Percentiles rank a stretch among this genome's conserved stretches.
phyloP scores from a whole-genome alignment of 1,139 yeast species.

The Saccharomycopsis hybrid region DNA sequence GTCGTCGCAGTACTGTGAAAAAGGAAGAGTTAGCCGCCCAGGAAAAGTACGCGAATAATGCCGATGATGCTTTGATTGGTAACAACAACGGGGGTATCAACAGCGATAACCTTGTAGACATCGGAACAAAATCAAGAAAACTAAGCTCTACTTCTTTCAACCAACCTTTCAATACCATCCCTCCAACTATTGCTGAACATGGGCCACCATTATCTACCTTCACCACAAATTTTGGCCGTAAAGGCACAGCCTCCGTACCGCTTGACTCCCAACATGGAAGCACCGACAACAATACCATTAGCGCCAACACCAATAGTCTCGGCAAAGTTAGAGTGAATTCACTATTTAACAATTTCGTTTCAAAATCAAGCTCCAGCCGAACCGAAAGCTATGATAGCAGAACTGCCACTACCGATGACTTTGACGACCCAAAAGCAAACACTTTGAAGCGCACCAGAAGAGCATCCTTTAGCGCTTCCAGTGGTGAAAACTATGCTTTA shows the following conservation, averaged over 20 bases:
- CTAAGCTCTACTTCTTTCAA: not conserved
- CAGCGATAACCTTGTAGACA: too few relatives aligned
- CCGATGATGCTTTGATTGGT: not conserved
- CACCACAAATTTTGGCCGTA: not conserved
- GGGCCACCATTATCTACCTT: constrained; percentile 14
- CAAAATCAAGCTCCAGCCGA: not conserved
- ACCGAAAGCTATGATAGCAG: not conserved
- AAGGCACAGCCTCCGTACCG: not conserved
- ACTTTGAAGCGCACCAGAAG: constrained; percentile 35
- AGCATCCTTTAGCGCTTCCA: constrained; percentile 72
- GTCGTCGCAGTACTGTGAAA: constrained; percentile 16
- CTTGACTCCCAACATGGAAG: too few relatives aligned
- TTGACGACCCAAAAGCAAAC: not conserved
- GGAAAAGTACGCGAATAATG: too few relatives aligned
- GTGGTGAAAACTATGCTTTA: constrained; percentile 63
- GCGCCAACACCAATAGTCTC: not conserved
- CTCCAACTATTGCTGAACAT: not conserved
- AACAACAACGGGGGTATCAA: not conserved
- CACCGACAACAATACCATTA: not conserved
- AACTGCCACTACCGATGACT: not conserved
- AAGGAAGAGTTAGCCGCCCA: constrained; percentile 10
- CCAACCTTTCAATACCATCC: not conserved
- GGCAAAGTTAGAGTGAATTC: constrained; percentile 6
- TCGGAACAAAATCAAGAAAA: not conserved
- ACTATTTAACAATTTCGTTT: constrained; percentile 12